Evolutionary conservation across 495 filamentous ascomycete genomes (phyloP).

Genomic region (Ascodesmis nigricans): DNA sequence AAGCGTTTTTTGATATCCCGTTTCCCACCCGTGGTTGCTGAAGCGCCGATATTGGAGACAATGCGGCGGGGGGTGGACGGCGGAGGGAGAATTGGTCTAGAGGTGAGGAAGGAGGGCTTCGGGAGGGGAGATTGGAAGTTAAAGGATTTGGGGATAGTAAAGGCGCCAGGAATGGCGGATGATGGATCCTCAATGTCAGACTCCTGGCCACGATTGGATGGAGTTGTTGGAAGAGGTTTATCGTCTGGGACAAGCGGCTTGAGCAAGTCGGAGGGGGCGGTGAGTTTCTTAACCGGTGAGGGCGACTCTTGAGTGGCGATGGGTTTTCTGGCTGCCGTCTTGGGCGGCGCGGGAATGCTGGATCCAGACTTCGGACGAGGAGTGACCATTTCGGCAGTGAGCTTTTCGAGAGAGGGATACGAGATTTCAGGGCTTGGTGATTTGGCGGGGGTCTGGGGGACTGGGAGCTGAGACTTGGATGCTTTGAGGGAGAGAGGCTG

Average conservation of each 20-base stretch:
- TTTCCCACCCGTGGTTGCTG: slow-evolving; percentile 5
- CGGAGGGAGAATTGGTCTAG: slow-evolving; percentile 2
- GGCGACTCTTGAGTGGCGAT: neutral
- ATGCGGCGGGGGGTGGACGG: neutral
- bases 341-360: slow-evolving; percentile 2
- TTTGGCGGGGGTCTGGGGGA: neutral
- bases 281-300: slow-evolving; percentile 1
- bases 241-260: no score
- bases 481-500: neutral
- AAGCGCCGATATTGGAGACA: slow-evolving; percentile 2
- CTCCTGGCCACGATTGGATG: neutral
- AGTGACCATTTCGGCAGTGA: neutral
- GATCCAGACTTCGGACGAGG: neutral
- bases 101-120: no score
- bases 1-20: slow-evolving; percentile 13
- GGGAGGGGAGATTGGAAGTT: no score
- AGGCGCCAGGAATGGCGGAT: neutral
- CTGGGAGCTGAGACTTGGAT: neutral
- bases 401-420: slow-evolving; percentile 2
- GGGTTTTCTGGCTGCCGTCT: slow-evolving; percentile 8
- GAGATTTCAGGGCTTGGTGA: no score
- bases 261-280: neutral
- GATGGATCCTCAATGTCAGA: slow-evolving; percentile 6
- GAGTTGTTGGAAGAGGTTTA: slow-evolving; percentile 1
- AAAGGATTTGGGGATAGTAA: no score